Evolutionary conservation across 352 stramenopile species (phyloP).

Genomic region (Saprolegnia diclina): DNA sequence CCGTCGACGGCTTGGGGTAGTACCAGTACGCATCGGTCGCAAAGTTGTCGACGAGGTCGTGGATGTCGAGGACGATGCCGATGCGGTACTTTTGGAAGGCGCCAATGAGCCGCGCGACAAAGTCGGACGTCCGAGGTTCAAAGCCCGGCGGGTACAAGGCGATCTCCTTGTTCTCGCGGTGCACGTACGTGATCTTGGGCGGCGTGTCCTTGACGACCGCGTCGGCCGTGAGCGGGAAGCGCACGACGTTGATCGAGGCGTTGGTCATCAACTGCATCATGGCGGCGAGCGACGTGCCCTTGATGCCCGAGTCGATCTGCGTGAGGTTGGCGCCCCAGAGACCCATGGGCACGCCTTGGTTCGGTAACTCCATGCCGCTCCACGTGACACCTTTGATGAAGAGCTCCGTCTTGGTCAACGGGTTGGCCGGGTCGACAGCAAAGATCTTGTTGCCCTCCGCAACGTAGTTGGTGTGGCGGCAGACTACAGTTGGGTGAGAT

Average conservation of each 20-base stretch:
- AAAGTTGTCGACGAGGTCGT: constrained; percentile 44
- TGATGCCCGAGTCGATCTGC: constrained; percentile 35
- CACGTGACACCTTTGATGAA: constrained; percentile 59
- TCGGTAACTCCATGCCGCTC: constrained; percentile 60
- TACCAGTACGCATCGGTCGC: constrained; percentile 60
- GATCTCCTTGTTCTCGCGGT: constrained; percentile 56
- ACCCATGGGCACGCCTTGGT: constrained; percentile 55
- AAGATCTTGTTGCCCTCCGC: constrained; percentile 49
- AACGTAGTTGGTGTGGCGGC: constrained; percentile 59
- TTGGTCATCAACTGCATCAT: constrained; percentile 47
- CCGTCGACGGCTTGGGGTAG: constrained; percentile 44
- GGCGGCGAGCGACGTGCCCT: constrained; percentile 45
- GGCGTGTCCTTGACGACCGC: constrained; percentile 39
- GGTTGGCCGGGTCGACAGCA: constrained; percentile 41
- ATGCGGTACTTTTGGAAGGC: constrained; percentile 47
- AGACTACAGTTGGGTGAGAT: constrained; percentile 32
- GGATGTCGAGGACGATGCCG: constrained; percentile 55
- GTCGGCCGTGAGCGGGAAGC: constrained; percentile 49
- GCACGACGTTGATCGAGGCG: constrained; percentile 62
- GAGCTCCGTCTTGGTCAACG: constrained; percentile 41
- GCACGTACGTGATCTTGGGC: constrained; percentile 50
- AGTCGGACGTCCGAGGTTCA: constrained; percentile 45
- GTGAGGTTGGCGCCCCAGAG: constrained; percentile 37
- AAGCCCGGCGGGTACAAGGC: constrained; percentile 35
- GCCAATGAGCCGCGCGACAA: constrained; percentile 49